Conservation (phyloP, 371 early-diverging fungal genomes). For the Parasitella parasitica region DNA sequence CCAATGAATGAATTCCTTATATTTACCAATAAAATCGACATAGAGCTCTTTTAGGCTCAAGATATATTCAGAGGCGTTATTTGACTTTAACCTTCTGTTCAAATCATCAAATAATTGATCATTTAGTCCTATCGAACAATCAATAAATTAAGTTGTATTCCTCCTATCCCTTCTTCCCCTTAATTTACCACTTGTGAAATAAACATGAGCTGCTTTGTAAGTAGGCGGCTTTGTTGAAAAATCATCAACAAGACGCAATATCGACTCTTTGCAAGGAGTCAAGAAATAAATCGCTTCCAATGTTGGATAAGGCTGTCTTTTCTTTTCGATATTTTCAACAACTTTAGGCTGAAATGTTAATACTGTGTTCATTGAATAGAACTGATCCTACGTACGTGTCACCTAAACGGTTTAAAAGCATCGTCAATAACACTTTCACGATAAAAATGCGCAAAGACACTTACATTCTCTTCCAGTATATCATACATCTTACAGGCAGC, state of each 20-base stretch:
- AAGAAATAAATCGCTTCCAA: slow-evolving; percentile 94
- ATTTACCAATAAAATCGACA: slow-evolving; percentile 71
- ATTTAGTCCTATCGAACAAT: slow-evolving; percentile 73
- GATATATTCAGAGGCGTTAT: slow-evolving; percentile 60
- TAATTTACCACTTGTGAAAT: slow-evolving; percentile 77
- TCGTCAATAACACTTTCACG: background rate
- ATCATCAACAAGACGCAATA: slow-evolving; percentile 83
- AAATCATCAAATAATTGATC: slow-evolving; percentile 63
- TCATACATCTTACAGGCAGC: slow-evolving; percentile 90
- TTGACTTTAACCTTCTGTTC: slow-evolving; percentile 50
- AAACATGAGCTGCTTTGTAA: slow-evolving; percentile 82
- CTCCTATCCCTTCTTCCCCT: slow-evolving; percentile 43
- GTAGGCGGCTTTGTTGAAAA: slow-evolving; percentile 58
- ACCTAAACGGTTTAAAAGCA: slow-evolving; percentile 16
- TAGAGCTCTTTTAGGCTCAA: slow-evolving; percentile 76
- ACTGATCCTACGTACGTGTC: slow-evolving; percentile 21
- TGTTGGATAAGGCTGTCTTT: slow-evolving; percentile 80
- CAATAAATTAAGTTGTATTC: slow-evolving; percentile 1
- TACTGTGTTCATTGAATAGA: background rate
- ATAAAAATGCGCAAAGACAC: slow-evolving; percentile 15
- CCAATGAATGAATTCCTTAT: too few relatives aligned
- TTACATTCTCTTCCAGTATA: slow-evolving; percentile 93
- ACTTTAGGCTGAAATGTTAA: slow-evolving; percentile 20
- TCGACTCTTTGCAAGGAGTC: slow-evolving; percentile 77
- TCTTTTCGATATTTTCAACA: slow-evolving; percentile 78